Percentiles rank a stretch among this genome's conserved stretches.
Evolutionary conservation across 1,284 basidiomycete genomes (phyloP).

Genomic region (Papiliotrema fonsecae): DNA sequence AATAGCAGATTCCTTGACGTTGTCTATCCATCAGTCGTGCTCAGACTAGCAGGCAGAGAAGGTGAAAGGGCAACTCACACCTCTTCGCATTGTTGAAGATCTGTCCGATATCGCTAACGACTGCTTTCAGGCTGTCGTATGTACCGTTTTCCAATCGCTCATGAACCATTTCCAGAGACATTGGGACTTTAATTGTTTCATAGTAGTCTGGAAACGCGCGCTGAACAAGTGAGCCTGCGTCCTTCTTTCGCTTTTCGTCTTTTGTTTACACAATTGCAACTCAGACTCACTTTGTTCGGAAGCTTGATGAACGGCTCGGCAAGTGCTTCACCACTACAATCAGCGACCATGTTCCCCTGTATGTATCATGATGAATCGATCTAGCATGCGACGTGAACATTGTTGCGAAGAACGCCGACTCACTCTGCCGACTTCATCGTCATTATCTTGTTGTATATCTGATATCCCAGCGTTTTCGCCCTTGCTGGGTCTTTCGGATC

Average conservation of each 20-base stretch:
- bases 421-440: conserved; percentile 28
- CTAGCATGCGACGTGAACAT: no score
- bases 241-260: background rate
- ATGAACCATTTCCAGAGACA: conserved; percentile 39
- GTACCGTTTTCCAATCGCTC: conserved; percentile 25
- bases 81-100: conserved; percentile 46
- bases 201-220: conserved; percentile 45
- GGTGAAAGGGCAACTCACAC: conserved; percentile 33
- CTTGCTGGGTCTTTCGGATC: conserved; percentile 37
- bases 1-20: conserved; percentile 41
- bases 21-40: conserved; percentile 27
- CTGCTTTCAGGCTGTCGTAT: conserved; percentile 34
- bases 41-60: background rate
- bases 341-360: no score
- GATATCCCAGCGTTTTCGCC: conserved; percentile 29
- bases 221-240: no score
- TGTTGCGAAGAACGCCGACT: conserved; percentile 13
- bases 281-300: conserved; percentile 41
- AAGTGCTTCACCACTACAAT: conserved; percentile 30
- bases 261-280: no score
- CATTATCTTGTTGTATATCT: conserved; percentile 35
- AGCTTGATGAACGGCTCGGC: conserved; percentile 40
- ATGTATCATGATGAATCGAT: no score
- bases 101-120: conserved; percentile 35
- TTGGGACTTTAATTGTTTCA: conserved; percentile 43